Base-by-base conservation (phyloP, 1,284 basidiomycete genomes). In the Serendipita sp. region DNA sequence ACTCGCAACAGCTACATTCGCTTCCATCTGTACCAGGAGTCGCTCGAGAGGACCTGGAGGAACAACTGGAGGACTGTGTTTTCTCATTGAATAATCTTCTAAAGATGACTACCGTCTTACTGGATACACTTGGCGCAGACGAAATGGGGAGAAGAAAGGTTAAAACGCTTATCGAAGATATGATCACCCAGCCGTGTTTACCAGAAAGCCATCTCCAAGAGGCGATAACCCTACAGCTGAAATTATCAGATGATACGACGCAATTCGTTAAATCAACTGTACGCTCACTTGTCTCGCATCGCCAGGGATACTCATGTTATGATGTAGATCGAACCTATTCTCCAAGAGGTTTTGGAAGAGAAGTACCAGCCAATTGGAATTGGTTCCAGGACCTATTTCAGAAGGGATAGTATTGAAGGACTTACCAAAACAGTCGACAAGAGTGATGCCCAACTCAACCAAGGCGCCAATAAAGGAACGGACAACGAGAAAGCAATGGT, bases 41-140 rank as follows among this genome's bases (percentile, higher is more conserved):
- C 4, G 32, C 8, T 32, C 26, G n/a, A 30, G 53, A 58, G 32
- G 53, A 58, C n/a, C 10, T 58, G 6, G 53, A 58, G 34, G 53
- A 58, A 10, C 17, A 58, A n/a, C 15, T 58, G 15, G 53, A 58
- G 4, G 53, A 58, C 53, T 58, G 53, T 34, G 32, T 58, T 30
- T 58, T 32, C 32, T 58, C 53, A 30, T 17, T 58, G 15, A 26
- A 26, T n/a, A 26, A 58, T 10, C 10, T 58, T 4, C 53, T 58
- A 8, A 58, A 58, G 32, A 58, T 58, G 53, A 32, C 53, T n/a
- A 30, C 29, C 10, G 74, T 75, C 3, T 77, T 92, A 6, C 76
- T 87, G 35, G 76, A 78, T 34, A 72, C 76, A 4, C 66, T 82
- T 12, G 75, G 82, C 61, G 76, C 70, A 10, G 74, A 79, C 60